phyloP scores from a whole-genome alignment of 2,329 filamentous ascomycete genomes.

The Diaporthe citrichinensis region DNA sequence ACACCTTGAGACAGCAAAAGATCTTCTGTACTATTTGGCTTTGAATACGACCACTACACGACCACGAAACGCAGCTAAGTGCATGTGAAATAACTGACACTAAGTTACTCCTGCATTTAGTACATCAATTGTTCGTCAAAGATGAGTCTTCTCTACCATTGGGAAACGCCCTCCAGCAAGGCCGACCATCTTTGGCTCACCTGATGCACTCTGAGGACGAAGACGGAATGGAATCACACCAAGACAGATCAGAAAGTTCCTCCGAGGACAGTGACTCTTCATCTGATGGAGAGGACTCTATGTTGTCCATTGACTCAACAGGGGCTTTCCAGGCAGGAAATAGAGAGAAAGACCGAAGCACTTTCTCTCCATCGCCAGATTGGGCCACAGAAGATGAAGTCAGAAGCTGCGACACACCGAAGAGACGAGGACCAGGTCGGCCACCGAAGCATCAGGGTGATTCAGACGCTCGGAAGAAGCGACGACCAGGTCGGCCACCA shows the following conservation, averaged over 20 bases:
- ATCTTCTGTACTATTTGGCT: too few species aligned
- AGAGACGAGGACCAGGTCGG: not conserved
- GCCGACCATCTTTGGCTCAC: not conserved
- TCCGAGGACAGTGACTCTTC: too few species aligned
- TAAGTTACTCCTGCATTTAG: too few species aligned
- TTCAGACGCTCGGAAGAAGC: not conserved
- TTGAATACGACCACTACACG: too few species aligned
- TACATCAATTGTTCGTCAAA: not conserved
- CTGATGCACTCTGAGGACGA: not conserved
- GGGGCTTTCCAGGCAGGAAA: not conserved
- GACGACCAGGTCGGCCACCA: not conserved
- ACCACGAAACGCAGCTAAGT: too few species aligned
- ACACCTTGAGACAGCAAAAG: too few species aligned
- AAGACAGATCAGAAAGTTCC: not conserved
- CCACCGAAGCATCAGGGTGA: not conserved
- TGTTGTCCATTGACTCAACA: not conserved
- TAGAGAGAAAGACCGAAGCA: not conserved
- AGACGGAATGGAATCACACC: not conserved
- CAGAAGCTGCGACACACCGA: not conserved
- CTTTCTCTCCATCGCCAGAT: not conserved
- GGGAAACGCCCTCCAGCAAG: not conserved
- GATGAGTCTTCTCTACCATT: not conserved
- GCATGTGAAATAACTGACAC: too few species aligned
- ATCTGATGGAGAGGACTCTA: too few species aligned
- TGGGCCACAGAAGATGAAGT: not conserved